Conservation (phyloP, 2,329 filamentous ascomycete genomes). For the Colletotrichum sp. region DNA sequence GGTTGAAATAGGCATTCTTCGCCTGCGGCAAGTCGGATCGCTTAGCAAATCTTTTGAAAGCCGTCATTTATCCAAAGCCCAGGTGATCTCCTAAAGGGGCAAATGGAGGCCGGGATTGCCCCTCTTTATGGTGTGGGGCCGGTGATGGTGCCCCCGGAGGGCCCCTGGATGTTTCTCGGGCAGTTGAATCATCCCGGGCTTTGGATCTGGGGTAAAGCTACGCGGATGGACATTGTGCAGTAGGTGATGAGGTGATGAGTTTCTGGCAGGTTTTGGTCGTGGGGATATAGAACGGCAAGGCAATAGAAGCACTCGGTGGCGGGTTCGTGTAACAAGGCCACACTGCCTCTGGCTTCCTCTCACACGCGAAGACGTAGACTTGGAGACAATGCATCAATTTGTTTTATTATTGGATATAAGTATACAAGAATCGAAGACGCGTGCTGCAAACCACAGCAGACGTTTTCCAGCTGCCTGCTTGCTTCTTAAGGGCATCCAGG, state of each 20-base stretch:
- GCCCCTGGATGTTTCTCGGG: not conserved
- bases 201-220: fast-evolving
- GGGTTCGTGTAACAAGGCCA: not conserved
- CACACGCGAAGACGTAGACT: not conserved
- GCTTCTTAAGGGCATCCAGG: not conserved
- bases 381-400: not conserved
- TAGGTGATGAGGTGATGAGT: too few species aligned
- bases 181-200: not conserved
- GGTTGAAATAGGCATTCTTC: not conserved
- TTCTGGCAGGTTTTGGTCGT: not conserved
- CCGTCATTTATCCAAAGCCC: not conserved
- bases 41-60: not conserved
- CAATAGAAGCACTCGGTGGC: not conserved
- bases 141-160: not conserved
- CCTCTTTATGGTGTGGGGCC: not conserved
- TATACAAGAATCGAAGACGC: fast-evolving
- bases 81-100: not conserved
- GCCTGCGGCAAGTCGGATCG: not conserved
- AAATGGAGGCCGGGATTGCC: not conserved
- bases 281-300: not conserved
- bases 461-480: not conserved
- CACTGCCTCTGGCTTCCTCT: not conserved
- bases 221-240: not conserved
- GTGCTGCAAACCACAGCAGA: not conserved
- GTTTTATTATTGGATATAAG: fast-evolving